These are phyloP conservation scores for Misopates orontium DNA, from an alignment of 257 asterid genomes.

Conservation along the genomic window DNA sequence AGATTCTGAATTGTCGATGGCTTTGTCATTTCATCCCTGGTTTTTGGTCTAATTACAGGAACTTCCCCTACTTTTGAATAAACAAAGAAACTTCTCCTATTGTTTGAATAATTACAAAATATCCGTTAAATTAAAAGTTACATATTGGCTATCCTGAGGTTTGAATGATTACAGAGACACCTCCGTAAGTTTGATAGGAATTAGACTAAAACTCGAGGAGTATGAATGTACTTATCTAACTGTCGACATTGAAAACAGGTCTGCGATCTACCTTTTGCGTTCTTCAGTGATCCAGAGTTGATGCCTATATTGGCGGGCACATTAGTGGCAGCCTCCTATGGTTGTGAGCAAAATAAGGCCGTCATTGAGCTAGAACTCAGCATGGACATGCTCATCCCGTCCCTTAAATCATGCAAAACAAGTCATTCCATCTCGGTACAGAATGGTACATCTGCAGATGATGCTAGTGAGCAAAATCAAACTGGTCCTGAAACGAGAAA, in stretches of 20 bases:
- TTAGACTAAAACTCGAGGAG: too few species aligned
- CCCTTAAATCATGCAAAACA: conserved; percentile 70
- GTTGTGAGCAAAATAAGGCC: conserved; percentile 89
- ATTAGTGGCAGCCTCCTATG: conserved; percentile 79
- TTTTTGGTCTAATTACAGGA: too few species aligned
- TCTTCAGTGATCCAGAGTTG: conserved; percentile 91
- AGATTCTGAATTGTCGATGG: too few species aligned
- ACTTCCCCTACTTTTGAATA: too few species aligned
- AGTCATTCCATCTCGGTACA: conserved; percentile 21
- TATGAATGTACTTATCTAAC: conserved; percentile 24
- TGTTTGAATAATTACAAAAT: too few species aligned
- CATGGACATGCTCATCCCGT: conserved; percentile 89
- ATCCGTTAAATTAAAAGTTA: too few species aligned
- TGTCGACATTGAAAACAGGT: conserved; percentile 48
- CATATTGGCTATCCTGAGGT: too few species aligned
- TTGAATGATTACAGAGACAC: too few species aligned
- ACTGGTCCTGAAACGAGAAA: conserved; percentile 46
- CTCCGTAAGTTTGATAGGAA: too few species aligned
- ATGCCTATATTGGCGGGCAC: conserved; percentile 91
- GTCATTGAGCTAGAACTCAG: conserved; percentile 96
- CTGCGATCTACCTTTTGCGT: conserved; percentile 88
- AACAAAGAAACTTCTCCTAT: too few species aligned
- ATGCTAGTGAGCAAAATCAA: conserved; percentile 45
- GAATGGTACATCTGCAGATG: conserved; percentile 37
- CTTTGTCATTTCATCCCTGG: too few species aligned